These are phyloP conservation scores for Helichrysum umbraculigerum DNA, from an alignment of 129 eudicot genomes.

Conservation along the genomic window DNA sequence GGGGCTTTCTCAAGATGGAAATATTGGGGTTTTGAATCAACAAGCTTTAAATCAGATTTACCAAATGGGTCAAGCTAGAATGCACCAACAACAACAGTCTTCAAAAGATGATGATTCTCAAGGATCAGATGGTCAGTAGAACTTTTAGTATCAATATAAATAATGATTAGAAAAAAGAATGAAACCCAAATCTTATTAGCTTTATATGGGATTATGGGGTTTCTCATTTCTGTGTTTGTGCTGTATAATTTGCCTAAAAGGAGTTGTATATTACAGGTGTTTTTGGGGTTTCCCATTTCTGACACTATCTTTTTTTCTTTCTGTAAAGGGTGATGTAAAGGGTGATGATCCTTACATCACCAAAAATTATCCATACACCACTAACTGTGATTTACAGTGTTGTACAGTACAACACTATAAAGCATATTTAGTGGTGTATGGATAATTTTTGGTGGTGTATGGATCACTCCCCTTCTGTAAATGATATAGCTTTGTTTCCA, in stretches of 20 bases:
- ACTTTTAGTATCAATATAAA: neutral
- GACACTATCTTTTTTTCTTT: constrained; percentile 7
- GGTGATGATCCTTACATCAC: no score
- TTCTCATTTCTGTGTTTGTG: constrained; percentile 24
- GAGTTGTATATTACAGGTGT: constrained; percentile 39
- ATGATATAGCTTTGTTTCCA: constrained; percentile 6
- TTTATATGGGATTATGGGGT: constrained; percentile 15
- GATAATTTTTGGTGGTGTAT: no score
- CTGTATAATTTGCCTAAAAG: constrained; percentile 26
- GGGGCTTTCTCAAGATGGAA: constrained; percentile 77
- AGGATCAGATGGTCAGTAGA: constrained; percentile 61
- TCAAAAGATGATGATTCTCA: constrained; percentile 84
- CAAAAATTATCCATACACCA: no score
- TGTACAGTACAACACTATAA: no score
- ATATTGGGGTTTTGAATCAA: constrained; percentile 70
- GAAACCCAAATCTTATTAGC: constrained; percentile 26
- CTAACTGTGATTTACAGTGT: no score
- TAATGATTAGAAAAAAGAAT: neutral
- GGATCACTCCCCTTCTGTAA: no score
- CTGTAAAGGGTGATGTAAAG: no score
- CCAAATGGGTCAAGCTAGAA: constrained; percentile 76
- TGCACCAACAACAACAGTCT: constrained; percentile 54
- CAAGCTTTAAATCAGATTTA: constrained; percentile 69
- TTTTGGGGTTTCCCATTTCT: constrained; percentile 29
- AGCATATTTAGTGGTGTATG: no score